Evolutionary conservation across 148 eudicot species (phyloP).

Genomic region (Fallopia convolvulus): DNA sequence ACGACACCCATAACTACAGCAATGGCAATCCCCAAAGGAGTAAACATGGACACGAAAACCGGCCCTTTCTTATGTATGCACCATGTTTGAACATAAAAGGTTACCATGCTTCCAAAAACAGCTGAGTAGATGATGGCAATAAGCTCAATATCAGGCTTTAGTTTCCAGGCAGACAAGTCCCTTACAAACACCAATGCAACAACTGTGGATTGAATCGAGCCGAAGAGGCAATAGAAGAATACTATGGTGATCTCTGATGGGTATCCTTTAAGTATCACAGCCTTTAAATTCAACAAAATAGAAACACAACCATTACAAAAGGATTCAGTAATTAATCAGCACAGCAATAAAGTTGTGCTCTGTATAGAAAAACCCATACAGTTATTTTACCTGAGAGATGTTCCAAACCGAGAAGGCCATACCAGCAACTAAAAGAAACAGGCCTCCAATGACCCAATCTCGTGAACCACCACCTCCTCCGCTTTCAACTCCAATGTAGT

Average conservation of each 20-base stretch:
- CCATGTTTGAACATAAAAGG: conserved; percentile 28
- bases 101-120: conserved; percentile 25
- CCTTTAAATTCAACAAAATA: conserved; percentile 23
- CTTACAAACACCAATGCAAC: conserved; percentile 28
- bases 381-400: conserved; percentile 33
- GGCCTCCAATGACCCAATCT: conserved; percentile 45
- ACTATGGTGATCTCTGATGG: conserved; percentile 43
- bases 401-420: conserved; percentile 32
- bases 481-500: not conserved
- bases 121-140: conserved; percentile 37
- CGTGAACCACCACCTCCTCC: conserved; percentile 13
- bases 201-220: conserved; percentile 28
- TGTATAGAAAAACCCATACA: not conserved
- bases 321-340: not conserved
- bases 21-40: conserved; percentile 38
- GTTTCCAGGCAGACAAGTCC: conserved; percentile 28
- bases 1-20: conserved; percentile 34
- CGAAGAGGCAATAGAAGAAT: conserved; percentile 46
- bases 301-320: not conserved
- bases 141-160: conserved; percentile 30
- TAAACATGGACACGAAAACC: conserved; percentile 44
- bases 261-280: conserved; percentile 37
- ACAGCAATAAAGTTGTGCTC: not conserved
- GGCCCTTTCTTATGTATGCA: conserved; percentile 42
- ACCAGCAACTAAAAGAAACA: conserved; percentile 32